phyloP scores from a whole-genome alignment of 179 eudicot species.

The Nepenthes alata region DNA sequence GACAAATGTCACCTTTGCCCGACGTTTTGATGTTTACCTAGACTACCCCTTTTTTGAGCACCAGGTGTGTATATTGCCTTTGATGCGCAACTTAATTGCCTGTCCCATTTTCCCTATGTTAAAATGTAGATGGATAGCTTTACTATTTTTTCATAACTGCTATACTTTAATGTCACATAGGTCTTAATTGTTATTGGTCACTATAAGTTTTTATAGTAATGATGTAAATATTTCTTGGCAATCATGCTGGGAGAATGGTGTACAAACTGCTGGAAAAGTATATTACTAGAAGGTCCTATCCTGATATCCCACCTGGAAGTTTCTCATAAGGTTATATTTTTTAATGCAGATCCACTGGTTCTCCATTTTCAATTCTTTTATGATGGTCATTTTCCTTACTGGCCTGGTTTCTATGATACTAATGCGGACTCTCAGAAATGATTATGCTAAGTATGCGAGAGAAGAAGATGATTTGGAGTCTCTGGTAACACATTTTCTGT shows the following conservation, averaged over 20 bases:
- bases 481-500: slow-evolving; percentile 39
- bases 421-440: slow-evolving; percentile 93
- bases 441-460: slow-evolving; percentile 95
- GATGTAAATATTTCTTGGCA: not conserved
- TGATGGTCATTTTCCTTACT: slow-evolving; percentile 97
- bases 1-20: slow-evolving; percentile 62
- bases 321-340: not conserved
- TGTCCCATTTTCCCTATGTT: not conserved
- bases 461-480: slow-evolving; percentile 94
- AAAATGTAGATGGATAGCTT: not conserved
- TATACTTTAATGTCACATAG: not conserved
- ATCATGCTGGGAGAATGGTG: not conserved
- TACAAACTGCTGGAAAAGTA: no score
- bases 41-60: slow-evolving; percentile 94
- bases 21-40: slow-evolving; percentile 83
- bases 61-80: slow-evolving; percentile 37
- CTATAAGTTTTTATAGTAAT: not conserved
- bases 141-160: not conserved
- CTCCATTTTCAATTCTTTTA: slow-evolving; percentile 92
- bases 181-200: not conserved
- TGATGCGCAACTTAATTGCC: not conserved
- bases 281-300: not conserved
- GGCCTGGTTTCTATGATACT: slow-evolving; percentile 94
- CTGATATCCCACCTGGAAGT: not conserved
- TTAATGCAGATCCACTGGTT: slow-evolving; percentile 87